Conservation (phyloP, 352 stramenopile species). For the Phytophthora melonis region DNA sequence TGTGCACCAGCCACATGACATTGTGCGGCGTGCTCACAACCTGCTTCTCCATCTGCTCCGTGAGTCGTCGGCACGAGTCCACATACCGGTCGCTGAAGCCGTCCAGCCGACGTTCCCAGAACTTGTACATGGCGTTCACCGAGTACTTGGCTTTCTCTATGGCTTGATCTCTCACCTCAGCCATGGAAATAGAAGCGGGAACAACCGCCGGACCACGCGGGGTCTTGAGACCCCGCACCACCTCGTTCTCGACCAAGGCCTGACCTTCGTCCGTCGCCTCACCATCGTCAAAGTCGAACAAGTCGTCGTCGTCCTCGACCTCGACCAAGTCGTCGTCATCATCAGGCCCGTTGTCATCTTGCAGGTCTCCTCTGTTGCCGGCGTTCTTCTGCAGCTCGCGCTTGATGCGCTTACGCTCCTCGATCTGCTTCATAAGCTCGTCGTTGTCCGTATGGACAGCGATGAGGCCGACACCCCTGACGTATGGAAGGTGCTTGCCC, state of each 20-base stretch:
- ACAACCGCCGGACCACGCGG: constrained; percentile 52
- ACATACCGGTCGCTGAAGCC: constrained; percentile 73
- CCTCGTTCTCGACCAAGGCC: constrained; percentile 57
- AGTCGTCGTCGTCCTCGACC: constrained; percentile 46
- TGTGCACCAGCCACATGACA: constrained; percentile 58
- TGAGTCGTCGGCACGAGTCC: constrained; percentile 69
- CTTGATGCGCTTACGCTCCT: constrained; percentile 73
- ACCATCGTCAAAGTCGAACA: constrained; percentile 50
- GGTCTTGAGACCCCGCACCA: constrained; percentile 54
- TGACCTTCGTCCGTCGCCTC: constrained; percentile 48
- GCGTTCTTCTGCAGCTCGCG: constrained; percentile 52
- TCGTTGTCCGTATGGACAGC: constrained; percentile 54
- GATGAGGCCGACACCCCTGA: constrained; percentile 64
- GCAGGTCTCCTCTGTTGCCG: constrained; percentile 40
- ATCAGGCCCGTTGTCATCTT: constrained; percentile 48
- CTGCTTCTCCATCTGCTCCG: constrained; percentile 77
- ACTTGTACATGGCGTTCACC: constrained; percentile 70
- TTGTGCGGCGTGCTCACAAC: constrained; percentile 49
- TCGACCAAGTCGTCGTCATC: constrained; percentile 40
- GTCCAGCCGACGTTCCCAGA: constrained; percentile 73
- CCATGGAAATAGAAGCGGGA: constrained; percentile 60
- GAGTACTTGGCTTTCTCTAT: constrained; percentile 66
- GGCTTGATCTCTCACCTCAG: constrained; percentile 32
- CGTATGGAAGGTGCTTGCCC: constrained; percentile 59
- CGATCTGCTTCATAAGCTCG: constrained; percentile 68